A percentile compares a stretch with the other conserved stretches of the same genome.
Conservation (phyloP, 2,329 filamentous ascomycete species). For the Aspergillus flavus region DNA sequence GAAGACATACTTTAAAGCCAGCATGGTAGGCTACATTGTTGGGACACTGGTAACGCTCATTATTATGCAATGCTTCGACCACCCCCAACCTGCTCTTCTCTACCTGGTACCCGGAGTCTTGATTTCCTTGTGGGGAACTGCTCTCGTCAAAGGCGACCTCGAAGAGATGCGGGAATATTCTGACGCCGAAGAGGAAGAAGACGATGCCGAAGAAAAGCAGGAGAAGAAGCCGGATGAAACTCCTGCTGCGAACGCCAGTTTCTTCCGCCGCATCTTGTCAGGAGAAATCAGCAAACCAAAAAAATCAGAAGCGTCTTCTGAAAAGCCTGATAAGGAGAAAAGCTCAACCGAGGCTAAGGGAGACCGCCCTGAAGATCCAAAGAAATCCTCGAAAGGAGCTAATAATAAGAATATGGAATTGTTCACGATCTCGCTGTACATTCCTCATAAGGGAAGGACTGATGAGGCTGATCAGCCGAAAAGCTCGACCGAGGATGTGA, state of each 20-base stretch:
- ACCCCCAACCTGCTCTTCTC: conserved; percentile 85
- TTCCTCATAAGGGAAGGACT: conserved; percentile 25
- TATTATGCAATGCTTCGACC: conserved; percentile 75
- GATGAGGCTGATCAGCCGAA: conserved; percentile 6
- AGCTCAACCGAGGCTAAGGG: conserved; percentile 8
- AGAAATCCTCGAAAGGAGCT: conserved; percentile 5
- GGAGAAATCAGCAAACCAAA: conserved; percentile 19
- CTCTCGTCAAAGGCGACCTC: conserved; percentile 69
- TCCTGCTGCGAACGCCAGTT: conserved; percentile 10
- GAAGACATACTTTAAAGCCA: conserved; percentile 83
- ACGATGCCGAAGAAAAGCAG: conserved; percentile 14
- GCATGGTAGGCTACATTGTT: conserved; percentile 72
- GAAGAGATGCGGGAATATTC: conserved; percentile 78
- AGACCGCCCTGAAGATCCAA: conserved; percentile 38
- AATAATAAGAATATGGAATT: conserved; percentile 26
- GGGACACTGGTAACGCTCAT: conserved; percentile 77
- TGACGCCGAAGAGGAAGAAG: conserved; percentile 58
- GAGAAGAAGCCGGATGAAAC: conserved; percentile 49
- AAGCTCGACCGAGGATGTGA: background rate
- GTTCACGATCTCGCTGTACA: conserved; percentile 36
- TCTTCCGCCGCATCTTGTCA: conserved; percentile 34
- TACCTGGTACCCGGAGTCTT: conserved; percentile 91
- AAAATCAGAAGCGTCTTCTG: conserved; percentile 4
- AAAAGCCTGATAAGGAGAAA: conserved; percentile 1
- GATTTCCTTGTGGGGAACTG: conserved; percentile 73